Percentiles rank a stretch among this genome's conserved stretches.
Conservation (phyloP, 2,329 filamentous ascomycete species). For the Diplodia corticola region DNA sequence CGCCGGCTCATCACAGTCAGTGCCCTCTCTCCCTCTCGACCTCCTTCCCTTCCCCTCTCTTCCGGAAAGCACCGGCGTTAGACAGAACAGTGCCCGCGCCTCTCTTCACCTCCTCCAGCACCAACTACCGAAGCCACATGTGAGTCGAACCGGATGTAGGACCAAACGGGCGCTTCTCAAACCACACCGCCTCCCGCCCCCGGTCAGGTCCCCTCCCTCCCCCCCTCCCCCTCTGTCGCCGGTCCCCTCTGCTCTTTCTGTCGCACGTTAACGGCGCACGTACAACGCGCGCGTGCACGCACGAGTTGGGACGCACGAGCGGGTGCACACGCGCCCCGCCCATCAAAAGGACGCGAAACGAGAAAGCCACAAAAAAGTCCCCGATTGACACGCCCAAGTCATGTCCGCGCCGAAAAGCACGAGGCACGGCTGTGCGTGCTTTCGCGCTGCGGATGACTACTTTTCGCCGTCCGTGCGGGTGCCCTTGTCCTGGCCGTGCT, state of each 20-base stretch:
- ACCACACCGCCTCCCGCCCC: constrained; percentile 17
- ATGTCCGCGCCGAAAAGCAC: constrained; percentile 4
- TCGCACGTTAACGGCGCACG: background rate
- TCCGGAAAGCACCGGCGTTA: background rate
- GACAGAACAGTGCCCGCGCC: background rate
- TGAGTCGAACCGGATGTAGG: background rate
- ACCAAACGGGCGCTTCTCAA: background rate
- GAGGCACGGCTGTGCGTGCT: constrained; percentile 3
- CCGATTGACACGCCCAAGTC: background rate
- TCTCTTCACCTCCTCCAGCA: background rate
- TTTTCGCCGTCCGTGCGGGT: background rate
- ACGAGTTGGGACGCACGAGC: background rate
- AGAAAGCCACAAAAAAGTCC: constrained; percentile 3
- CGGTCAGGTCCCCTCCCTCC: background rate
- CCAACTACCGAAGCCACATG: background rate
- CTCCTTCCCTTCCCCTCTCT: background rate
- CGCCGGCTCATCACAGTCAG: background rate
- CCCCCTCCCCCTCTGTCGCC: too few relatives aligned
- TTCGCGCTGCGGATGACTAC: background rate
- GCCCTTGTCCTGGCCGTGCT: background rate
- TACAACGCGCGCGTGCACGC: background rate
- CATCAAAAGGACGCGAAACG: background rate
- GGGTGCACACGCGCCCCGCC: background rate
- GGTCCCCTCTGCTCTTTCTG: background rate
- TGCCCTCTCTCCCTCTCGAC: background rate